Conservation (phyloP, 2,329 filamentous ascomycete species). For the Sclerotinia trifoliorum region DNA sequence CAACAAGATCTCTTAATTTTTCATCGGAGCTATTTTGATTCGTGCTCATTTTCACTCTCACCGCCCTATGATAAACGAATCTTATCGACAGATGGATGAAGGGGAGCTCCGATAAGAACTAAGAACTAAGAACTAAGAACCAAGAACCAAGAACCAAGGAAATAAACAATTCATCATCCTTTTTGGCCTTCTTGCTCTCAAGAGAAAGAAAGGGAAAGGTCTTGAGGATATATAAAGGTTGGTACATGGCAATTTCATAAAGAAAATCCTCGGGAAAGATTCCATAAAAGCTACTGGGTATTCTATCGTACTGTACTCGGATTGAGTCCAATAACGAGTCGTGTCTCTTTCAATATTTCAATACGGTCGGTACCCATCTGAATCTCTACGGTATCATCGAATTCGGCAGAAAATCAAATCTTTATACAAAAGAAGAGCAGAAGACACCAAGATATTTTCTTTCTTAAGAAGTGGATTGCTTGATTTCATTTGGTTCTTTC, state of each 20-base stretch:
- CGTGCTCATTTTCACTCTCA: neutral
- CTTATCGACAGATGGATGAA: neutral
- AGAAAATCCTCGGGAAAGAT: neutral
- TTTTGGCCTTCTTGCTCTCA: no score
- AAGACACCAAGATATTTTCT: neutral
- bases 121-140: no score
- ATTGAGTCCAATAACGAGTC: neutral
- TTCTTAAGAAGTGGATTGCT: neutral
- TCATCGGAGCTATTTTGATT: neutral
- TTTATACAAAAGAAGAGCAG: neutral
- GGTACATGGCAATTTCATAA: neutral
- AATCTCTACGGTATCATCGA: neutral
- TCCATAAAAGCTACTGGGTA: neutral
- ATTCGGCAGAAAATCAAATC: neutral
- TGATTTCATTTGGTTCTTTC: neutral
- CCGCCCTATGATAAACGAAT: constrained; percentile 10
- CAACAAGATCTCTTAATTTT: neutral
- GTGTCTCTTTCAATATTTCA: neutral
- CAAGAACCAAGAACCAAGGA: no score
- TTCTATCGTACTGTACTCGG: neutral
- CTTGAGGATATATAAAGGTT: neutral
- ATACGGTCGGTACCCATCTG: neutral
- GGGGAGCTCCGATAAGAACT: neutral
- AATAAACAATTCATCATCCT: no score
- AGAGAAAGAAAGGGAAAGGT: neutral